phyloP scores from a whole-genome alignment of 768 basidiomycete species.

The Polyporus arcularius region DNA sequence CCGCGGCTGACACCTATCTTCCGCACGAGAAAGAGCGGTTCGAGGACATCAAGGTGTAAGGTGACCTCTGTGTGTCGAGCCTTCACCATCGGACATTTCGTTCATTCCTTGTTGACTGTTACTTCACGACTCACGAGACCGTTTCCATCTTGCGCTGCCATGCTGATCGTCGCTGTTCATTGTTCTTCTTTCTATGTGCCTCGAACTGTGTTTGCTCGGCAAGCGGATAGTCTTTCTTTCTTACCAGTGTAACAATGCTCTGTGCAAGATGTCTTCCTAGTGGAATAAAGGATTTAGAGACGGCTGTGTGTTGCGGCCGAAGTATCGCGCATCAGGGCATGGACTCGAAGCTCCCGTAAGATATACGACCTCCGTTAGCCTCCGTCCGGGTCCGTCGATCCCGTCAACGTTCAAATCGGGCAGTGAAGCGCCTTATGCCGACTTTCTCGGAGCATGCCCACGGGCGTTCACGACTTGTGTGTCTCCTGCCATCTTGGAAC shows the following conservation, averaged over 20 bases:
- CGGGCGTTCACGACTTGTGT: no score
- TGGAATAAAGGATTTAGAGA: constrained; percentile 6
- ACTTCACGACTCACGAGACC: neutral
- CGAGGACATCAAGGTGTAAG: constrained; percentile 25
- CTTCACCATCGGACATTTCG: no score
- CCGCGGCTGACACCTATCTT: constrained; percentile 23
- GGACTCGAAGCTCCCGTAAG: no score
- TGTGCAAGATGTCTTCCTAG: constrained; percentile 4
- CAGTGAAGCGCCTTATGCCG: no score
- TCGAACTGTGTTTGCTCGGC: constrained; percentile 7
- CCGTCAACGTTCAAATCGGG: no score
- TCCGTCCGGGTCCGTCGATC: no score
- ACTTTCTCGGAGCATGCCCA: no score
- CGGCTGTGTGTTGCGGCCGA: neutral
- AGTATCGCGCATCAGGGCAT: neutral
- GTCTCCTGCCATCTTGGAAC: no score
- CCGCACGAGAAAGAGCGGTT: constrained; percentile 31
- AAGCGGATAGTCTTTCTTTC: neutral
- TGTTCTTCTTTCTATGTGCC: neutral
- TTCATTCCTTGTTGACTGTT: neutral
- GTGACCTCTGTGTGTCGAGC: neutral
- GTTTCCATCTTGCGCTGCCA: neutral
- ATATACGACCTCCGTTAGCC: no score
- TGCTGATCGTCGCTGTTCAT: neutral
- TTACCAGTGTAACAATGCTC: neutral